These are phyloP conservation scores for Penicillium riverlandense DNA, from an alignment of 495 filamentous ascomycete genomes.

Conservation along the genomic window DNA sequence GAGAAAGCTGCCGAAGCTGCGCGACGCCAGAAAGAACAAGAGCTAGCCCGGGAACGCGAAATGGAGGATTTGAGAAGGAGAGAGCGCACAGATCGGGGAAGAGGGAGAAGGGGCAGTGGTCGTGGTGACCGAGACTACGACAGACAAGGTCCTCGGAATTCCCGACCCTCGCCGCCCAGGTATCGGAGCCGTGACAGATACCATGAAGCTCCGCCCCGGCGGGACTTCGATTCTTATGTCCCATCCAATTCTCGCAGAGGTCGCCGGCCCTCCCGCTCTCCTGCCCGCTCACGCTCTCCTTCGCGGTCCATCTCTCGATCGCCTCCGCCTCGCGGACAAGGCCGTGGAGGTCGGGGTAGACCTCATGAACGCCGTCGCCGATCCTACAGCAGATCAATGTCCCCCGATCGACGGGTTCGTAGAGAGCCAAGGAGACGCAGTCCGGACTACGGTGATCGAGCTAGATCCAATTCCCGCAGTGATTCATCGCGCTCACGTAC, in stretches of 20 bases:
- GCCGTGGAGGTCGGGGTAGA: conserved; percentile 19
- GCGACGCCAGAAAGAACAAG: conserved; percentile 61
- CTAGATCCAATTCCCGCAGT: conserved; percentile 42
- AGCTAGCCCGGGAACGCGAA: conserved; percentile 49
- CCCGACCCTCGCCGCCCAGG: conserved; percentile 58
- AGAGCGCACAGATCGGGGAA: conserved; percentile 63
- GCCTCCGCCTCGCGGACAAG: conserved; percentile 26
- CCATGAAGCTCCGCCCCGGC: conserved; percentile 44
- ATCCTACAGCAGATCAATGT: conserved; percentile 29
- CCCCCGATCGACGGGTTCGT: conserved; percentile 28
- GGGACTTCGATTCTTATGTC: conserved; percentile 53
- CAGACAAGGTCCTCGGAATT: conserved; percentile 49
- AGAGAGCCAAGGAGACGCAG: conserved; percentile 32
- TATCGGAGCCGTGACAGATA: conserved; percentile 46
- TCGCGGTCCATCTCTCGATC: conserved; percentile 32
- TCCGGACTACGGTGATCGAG: conserved; percentile 45
- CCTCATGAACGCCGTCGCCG: conserved; percentile 26
- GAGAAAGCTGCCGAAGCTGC: conserved; percentile 75
- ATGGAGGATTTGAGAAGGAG: conserved; percentile 61
- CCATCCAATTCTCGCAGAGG: conserved; percentile 33
- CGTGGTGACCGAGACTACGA: conserved; percentile 43
- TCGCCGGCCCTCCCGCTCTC: conserved; percentile 28
- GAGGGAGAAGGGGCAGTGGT: conserved; percentile 51
- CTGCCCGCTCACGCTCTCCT: conserved; percentile 28
- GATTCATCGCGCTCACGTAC: conserved; percentile 55